Evolutionary conservation across 176 grass and related monocot genomes (phyloP), one percentile per base, ranked within the genome.

Genomic region (Juncus effusus): DNA sequence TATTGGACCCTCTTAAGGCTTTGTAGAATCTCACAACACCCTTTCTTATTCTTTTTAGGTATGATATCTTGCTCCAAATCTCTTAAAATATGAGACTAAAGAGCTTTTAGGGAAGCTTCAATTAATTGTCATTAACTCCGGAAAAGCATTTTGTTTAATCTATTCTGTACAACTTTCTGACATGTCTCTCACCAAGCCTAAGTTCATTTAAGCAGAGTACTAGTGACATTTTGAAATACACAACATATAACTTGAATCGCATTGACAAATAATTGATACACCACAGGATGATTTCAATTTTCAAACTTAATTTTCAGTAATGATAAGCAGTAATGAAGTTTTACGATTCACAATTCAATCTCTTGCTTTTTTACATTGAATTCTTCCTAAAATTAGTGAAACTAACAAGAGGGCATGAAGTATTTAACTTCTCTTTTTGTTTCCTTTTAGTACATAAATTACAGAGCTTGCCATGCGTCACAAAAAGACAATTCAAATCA

Each of bases 401-500:
- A 56, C 42, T 67, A 69, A 76, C 52, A 37, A 93, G 62, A 57
- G 85, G 88, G 56, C 94, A 96, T 19, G 6, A 70, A 74, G 68
- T 52, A 75, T 42, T 61, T 10, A 60, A 50, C 58, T 10, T 52
- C 51, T 61, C 60, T 3, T 19, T 78, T 75, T 78, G 74, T 63
- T 84, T 16, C 39, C 58, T 91, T 80, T 63, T 79, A 13, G 74
- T 51, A 80, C 94, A 99, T 60, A 61, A 70, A 52, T 81, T 85
- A 75, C 94, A 93, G 55, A 93, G 75, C 73, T 89, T 99, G 16
- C 94, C 85, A 67, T 99, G 85, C 63, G 94, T 99, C 49, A 93
- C 89, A 69, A 93, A 69, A 69, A 87, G 83, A 73, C 89, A 93
- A 69, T 99, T 99, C 75, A 99, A 84, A 70, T 93, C 94, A 74